Evolutionary conservation across 768 basidiomycete species (phyloP).

Genomic region (Kondoa subrosea): DNA sequence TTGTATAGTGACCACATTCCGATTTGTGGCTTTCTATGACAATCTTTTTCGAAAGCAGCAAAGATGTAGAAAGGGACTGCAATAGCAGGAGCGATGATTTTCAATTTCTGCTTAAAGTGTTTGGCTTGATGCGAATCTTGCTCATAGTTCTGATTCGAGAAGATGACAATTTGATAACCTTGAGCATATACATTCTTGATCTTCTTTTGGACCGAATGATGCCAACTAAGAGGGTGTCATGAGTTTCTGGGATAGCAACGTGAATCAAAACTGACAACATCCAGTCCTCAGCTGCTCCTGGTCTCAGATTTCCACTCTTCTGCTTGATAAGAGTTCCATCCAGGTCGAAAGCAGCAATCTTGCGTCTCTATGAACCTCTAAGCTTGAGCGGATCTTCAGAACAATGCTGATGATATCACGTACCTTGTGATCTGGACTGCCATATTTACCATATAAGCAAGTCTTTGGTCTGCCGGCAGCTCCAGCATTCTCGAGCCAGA

Average conservation of each 20-base stretch:
- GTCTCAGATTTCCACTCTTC: neutral
- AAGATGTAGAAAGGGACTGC: slow-evolving; percentile 32
- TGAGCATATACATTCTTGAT: too few relatives aligned
- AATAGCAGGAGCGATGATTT: slow-evolving; percentile 11
- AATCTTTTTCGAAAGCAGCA: slow-evolving; percentile 32
- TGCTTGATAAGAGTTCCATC: neutral
- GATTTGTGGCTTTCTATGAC: slow-evolving; percentile 34
- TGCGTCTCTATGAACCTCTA: too few relatives aligned
- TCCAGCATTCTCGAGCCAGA: neutral
- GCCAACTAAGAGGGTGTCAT: too few relatives aligned
- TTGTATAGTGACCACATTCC: slow-evolving; percentile 33
- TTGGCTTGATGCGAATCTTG: neutral
- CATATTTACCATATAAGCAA: neutral
- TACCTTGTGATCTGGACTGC: neutral
- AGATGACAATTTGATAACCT: neutral
- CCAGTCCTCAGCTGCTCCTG: neutral
- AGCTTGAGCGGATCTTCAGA: too few relatives aligned
- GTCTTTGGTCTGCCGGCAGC: neutral
- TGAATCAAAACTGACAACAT: too few relatives aligned
- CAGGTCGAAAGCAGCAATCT: slow-evolving; percentile 2
- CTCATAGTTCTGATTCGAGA: neutral
- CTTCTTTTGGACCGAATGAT: neutral
- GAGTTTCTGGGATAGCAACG: too few relatives aligned
- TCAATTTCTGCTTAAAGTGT: slow-evolving; percentile 18
- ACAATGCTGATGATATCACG: too few relatives aligned